Evolutionary conservation across 176 grass and related monocot genomes (phyloP), one percentile per base, ranked within the genome.

Genomic region (Secale cereale): DNA sequence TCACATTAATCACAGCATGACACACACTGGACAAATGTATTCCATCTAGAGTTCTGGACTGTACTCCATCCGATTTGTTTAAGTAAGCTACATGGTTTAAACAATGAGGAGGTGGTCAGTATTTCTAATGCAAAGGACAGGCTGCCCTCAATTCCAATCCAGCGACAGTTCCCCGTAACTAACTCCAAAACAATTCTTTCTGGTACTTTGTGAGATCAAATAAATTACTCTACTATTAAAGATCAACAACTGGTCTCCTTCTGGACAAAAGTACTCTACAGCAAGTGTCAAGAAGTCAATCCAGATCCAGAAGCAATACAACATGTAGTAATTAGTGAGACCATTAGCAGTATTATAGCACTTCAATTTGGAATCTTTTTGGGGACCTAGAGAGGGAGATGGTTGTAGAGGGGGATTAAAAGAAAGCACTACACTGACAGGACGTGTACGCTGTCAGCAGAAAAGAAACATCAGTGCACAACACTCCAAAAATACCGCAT

Each of bases 401-500:
- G 3, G 68, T 23, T 7, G 36, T 23, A 15, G 39, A 41, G 15
- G n/a, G 22, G 22, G 40, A 27, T 41, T 7, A 30, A 10, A 52
- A 85, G 33, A 39, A 70, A 82, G 32, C 74, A 56, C 57, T 74
- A 82, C 74, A 87, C 80, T 68, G 83, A 32, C 84, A 86, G 59
- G 56, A 59, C 28, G 46, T 76, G 80, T 82, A 80, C 27, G 70
- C 33, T 91, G 92, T 94, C 86, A 88, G 86, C 78, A 62, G 82
- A 93, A 93, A 93, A 91, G 56, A 91, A 91, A 85, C 85, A 88
- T 69, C 68, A 23, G 85, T 52, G 78, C 88, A 82, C 88, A 75
- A 25, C 48, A 27, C 85, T 30, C 75, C 81, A 94, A 91, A 86
- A 73, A 89, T 80, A 86, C 83, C 50, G 40, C 9, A 85, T 64